Evolutionary conservation across 345 rosid genomes (phyloP).

Genomic region (Aegle marmelos): DNA sequence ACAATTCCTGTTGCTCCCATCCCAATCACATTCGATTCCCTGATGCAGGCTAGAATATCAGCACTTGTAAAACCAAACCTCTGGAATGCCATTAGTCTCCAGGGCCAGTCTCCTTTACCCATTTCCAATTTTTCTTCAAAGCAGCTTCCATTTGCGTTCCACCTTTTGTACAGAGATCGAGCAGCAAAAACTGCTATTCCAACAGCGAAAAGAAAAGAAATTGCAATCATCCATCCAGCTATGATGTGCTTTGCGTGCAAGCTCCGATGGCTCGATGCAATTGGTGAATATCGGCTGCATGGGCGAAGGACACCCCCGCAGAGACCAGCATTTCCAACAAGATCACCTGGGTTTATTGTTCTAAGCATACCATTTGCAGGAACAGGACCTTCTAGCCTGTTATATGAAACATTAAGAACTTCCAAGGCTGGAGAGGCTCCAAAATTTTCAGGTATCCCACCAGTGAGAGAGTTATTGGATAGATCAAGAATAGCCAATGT

Average conservation of each 20-base stretch:
- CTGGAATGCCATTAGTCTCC: conserved; percentile 92
- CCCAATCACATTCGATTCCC: conserved; percentile 79
- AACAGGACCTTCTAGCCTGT: conserved; percentile 78
- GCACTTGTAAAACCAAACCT: conserved; percentile 73
- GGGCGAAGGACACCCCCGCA: conserved; percentile 83
- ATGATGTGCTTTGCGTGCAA: conserved; percentile 51
- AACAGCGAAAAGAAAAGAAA: conserved; percentile 50
- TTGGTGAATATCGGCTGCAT: conserved; percentile 40
- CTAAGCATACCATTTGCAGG: conserved; percentile 69
- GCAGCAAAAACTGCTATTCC: conserved; percentile 43
- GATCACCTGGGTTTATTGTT: conserved; percentile 77
- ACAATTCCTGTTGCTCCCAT: conserved; percentile 94
- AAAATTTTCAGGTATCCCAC: conserved; percentile 68
- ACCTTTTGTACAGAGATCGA: conserved; percentile 45
- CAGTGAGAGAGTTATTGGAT: conserved; percentile 74
- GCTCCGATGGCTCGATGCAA: conserved; percentile 33
- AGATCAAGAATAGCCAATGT: conserved; percentile 84
- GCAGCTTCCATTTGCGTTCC: conserved; percentile 54
- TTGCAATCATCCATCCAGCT: conserved; percentile 62
- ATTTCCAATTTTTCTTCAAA: conserved; percentile 43
- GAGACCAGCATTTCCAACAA: conserved; percentile 67
- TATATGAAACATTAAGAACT: conserved; percentile 73
- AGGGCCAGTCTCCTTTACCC: conserved; percentile 77
- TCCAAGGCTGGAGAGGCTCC: conserved; percentile 85
- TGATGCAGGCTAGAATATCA: conserved; percentile 68